Conservation (phyloP, 441 rosid species). For the Adansonia grandidieri region DNA sequence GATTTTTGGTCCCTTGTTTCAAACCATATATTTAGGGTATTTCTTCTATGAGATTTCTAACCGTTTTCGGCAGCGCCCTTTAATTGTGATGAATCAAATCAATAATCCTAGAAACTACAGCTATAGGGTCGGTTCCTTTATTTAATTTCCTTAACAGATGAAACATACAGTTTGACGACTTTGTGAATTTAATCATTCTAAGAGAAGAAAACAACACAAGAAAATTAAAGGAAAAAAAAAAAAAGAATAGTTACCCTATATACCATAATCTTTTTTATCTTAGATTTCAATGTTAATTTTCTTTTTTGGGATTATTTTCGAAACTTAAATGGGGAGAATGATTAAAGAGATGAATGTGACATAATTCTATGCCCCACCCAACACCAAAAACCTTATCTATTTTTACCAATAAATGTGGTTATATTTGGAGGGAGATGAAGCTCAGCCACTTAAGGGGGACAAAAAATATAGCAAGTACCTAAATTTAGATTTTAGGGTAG, state of each 20-base stretch:
- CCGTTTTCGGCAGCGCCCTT: neutral
- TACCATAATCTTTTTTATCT: too few species aligned
- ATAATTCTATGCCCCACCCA: slow-evolving; percentile 29
- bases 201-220: neutral
- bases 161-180: neutral
- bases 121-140: neutral
- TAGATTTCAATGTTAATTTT: neutral
- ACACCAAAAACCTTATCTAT: slow-evolving; percentile 39
- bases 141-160: neutral
- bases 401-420: slow-evolving; percentile 24
- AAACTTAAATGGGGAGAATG: slow-evolving; percentile 36
- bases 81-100: neutral
- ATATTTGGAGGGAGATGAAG: slow-evolving; percentile 23
- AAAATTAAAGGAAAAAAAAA: too few species aligned
- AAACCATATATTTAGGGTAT: neutral
- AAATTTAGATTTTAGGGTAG: slow-evolving; percentile 22
- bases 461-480: slow-evolving; percentile 27
- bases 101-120: neutral
- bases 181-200: neutral
- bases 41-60: neutral
- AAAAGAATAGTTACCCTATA: too few species aligned
- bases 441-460: slow-evolving; percentile 33
- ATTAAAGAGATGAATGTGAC: slow-evolving; percentile 40
- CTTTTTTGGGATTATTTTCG: slow-evolving; percentile 28
- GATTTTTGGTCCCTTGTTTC: neutral